Conservation (phyloP, 108 stramenopile species). For the Cyclotella choctawhatcheeana region DNA sequence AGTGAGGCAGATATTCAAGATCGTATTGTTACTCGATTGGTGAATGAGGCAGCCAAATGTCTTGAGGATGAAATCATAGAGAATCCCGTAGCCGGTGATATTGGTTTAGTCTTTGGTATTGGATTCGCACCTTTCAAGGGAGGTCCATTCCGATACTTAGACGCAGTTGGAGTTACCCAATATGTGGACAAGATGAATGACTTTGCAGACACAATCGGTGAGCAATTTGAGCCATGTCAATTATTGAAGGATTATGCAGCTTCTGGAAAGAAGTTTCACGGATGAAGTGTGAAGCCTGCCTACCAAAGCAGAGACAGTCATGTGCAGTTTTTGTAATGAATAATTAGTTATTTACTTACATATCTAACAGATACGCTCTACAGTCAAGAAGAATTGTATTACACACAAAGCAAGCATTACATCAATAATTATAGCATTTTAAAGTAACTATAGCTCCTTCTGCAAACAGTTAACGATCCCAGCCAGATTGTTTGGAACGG, state of each 20-base stretch:
- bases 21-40: slow-evolving; percentile 93
- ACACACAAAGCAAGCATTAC: no score
- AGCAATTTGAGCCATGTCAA: slow-evolving; percentile 97
- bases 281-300: no score
- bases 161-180: slow-evolving; percentile 85
- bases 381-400: no score
- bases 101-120: slow-evolving; percentile 98
- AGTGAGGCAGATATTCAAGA: slow-evolving; percentile 92
- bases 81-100: slow-evolving; percentile 96
- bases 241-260: slow-evolving; percentile 95
- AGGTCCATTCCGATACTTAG: slow-evolving; percentile 97
- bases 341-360: no score
- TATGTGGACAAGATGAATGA: slow-evolving; percentile 95
- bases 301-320: no score
- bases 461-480: no score
- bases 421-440: no score
- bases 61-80: slow-evolving; percentile 98
- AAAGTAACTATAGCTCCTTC: no score
- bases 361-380: no score
- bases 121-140: slow-evolving; percentile 99
- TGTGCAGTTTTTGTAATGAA: no score
- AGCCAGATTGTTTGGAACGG: no score
- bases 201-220: slow-evolving; percentile 93
- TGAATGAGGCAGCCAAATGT: slow-evolving; percentile 98
- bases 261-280: slow-evolving; percentile 94